A percentile compares a stretch with the other conserved stretches of the same genome.
Evolutionary conservation across 2,329 filamentous ascomycete genomes (phyloP).

Genomic region (Phaeosphaeriaceae sp.): DNA sequence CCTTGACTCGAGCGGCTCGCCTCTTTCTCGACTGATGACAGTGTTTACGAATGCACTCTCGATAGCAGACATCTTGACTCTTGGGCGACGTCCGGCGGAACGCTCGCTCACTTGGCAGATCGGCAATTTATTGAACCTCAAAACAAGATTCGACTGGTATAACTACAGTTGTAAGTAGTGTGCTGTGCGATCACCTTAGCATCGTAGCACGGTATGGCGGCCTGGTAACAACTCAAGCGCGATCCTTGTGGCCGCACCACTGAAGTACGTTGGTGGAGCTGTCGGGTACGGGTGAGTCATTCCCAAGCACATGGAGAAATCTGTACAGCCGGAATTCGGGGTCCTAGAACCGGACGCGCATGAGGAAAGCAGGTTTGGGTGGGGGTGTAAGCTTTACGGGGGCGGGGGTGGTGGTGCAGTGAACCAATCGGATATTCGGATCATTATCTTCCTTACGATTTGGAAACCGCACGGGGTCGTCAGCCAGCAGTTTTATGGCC

Average conservation of each 20-base stretch:
- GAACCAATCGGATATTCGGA: conserved; percentile 7
- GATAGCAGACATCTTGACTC: conserved; percentile 30
- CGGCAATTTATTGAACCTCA: background rate
- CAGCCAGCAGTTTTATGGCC: too few relatives aligned
- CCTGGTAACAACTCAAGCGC: background rate
- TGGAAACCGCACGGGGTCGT: too few relatives aligned
- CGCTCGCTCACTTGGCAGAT: conserved; percentile 2
- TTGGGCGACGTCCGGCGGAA: background rate
- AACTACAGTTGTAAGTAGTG: background rate
- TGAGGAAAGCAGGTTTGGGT: conserved; percentile 1
- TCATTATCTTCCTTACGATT: background rate
- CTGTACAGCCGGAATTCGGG: conserved; percentile 11
- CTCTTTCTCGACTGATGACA: conserved; percentile 24
- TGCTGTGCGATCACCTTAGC: background rate
- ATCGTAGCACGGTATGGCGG: background rate
- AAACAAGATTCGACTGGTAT: background rate
- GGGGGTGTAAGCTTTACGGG: conserved; percentile 23
- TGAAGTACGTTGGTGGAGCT: conserved; percentile 9
- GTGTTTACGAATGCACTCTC: conserved; percentile 41
- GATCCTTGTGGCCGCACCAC: conserved; percentile 7
- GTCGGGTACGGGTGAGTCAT: conserved; percentile 6
- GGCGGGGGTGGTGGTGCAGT: conserved; percentile 53
- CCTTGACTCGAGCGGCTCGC: conserved; percentile 6
- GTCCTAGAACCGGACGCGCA: background rate
- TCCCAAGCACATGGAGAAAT: conserved; percentile 1